These are phyloP conservation scores for Corniculantispora saksenae DNA, from an alignment of 2,329 filamentous ascomycete species.

Conservation along the genomic window DNA sequence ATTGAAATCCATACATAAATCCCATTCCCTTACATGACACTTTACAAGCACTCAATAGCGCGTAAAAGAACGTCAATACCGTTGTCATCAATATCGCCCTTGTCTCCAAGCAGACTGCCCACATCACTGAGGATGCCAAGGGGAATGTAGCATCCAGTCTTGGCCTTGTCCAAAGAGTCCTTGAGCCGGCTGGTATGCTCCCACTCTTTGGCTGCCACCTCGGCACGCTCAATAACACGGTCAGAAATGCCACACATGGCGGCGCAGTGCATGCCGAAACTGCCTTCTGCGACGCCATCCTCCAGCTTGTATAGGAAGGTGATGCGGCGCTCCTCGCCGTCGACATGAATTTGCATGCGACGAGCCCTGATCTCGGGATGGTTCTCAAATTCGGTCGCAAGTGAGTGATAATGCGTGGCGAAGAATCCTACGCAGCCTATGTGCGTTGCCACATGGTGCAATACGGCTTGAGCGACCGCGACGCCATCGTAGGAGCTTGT, in stretches of 20 bases:
- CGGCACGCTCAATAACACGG: slow-evolving; percentile 81
- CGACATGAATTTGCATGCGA: slow-evolving; percentile 93
- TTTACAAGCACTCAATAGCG: slow-evolving; percentile 60
- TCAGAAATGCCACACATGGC: slow-evolving; percentile 93
- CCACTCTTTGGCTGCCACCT: slow-evolving; percentile 87
- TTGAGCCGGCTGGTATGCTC: slow-evolving; percentile 91
- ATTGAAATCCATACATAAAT: neutral
- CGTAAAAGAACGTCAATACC: slow-evolving; percentile 61
- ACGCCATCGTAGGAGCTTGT: slow-evolving; percentile 96
- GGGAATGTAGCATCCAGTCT: slow-evolving; percentile 77
- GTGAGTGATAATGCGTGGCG: slow-evolving; percentile 93
- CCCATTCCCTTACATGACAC: neutral
- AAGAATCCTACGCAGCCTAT: slow-evolving; percentile 96
- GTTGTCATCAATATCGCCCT: slow-evolving; percentile 48
- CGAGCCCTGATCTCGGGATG: slow-evolving; percentile 86
- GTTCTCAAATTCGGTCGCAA: slow-evolving; percentile 84
- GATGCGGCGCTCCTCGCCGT: slow-evolving; percentile 80
- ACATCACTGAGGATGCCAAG: slow-evolving; percentile 88
- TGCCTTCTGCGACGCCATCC: slow-evolving; percentile 89
- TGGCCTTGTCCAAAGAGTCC: slow-evolving; percentile 81
- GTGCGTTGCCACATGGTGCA: slow-evolving; percentile 94
- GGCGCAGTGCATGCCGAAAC: slow-evolving; percentile 98
- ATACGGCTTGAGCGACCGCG: slow-evolving; percentile 90
- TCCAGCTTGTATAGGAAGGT: slow-evolving; percentile 96
- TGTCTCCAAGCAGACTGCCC: slow-evolving; percentile 69